Evolutionary conservation across 345 rosid species (phyloP), one percentile per base, ranked within the genome.

Genomic region (Carallia pectinifolia): DNA sequence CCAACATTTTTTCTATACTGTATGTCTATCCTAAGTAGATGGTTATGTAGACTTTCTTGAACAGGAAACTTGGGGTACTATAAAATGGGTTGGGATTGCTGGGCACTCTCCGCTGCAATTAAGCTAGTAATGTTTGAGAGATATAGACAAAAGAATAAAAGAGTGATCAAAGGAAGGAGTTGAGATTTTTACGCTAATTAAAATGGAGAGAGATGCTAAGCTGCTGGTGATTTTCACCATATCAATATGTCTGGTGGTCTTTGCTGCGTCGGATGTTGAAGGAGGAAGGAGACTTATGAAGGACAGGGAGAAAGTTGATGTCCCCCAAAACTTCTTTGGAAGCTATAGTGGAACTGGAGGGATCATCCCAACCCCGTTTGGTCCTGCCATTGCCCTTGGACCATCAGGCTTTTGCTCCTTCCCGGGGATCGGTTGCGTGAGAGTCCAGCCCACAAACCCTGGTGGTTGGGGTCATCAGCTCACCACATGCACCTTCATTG

Each of bases 401-500:
- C 81, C 76, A n/a, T 29, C 76, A 17, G 81, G 50, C 10, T 73
- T 62, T 38, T 81, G 84, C 59, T 64, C 79, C 3, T 74, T 40
- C 67, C 84, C 81, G 18, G 81, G 76, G n/a, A 7, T 55, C 18
- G 81, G 84, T 55, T 81, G 81, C 44, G 77, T 80, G 50, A 50
- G 38, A 1, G 48, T 73, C 60, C 72, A 61, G 12, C 74, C 80
- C n/a, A 74, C 79, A 29, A 29, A 47, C 29, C 77, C 74, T 6
- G 77, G 79, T 31, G 77, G 77, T 77, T 31, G 77, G 71, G 16
- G 36, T 16, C 34, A 17, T 53, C 34, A 50, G 71, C 70, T 48
- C 74, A 27, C 64, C 68, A 10, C 73, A 12, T 44, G 50, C 50
- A 44, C 50, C 16, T 0, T 44, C 0, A 23, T 23, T 23, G 23